Evolutionary conservation across 2,329 filamentous ascomycete genomes (phyloP).

Genomic region (Ceratocystis alfenasii): DNA sequence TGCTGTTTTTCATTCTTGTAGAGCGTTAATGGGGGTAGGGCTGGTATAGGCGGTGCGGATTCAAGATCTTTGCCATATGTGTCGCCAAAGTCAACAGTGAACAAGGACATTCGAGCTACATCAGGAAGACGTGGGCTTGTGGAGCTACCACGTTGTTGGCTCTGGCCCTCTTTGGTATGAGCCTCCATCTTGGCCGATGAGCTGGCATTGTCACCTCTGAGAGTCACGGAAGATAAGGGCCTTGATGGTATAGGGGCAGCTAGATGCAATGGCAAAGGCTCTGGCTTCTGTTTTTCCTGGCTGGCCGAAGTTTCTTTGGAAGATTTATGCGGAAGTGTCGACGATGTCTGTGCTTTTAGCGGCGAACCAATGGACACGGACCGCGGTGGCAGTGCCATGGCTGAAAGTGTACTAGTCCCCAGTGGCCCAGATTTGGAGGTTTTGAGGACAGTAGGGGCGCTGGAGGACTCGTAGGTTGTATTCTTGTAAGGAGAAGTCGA

Average conservation of each 20-base stretch:
- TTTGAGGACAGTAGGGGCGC: neutral
- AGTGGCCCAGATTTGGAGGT: neutral
- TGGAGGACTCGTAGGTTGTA: neutral
- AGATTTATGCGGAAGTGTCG: neutral
- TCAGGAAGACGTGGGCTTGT: conserved; percentile 47
- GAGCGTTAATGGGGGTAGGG: conserved; percentile 21
- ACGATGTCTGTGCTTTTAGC: neutral
- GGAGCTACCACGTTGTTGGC: conserved; percentile 30
- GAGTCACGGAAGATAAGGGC: neutral
- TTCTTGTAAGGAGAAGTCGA: neutral
- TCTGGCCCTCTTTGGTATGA: neutral
- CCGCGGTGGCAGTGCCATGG: neutral
- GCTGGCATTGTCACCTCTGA: neutral
- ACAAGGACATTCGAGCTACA: conserved; percentile 46
- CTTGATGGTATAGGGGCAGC: neutral
- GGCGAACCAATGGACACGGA: neutral
- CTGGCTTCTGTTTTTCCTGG: neutral
- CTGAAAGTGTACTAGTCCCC: neutral
- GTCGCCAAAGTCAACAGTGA: conserved; percentile 47
- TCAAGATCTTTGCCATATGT: conserved; percentile 26
- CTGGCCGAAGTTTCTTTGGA: neutral
- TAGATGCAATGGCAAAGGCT: conserved; percentile 4
- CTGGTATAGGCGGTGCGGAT: conserved; percentile 26
- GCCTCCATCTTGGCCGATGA: neutral
- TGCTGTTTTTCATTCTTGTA: conserved; percentile 13